phyloP scores from a whole-genome alignment of 1,284 basidiomycete species.

The Meira miltonrushii region DNA sequence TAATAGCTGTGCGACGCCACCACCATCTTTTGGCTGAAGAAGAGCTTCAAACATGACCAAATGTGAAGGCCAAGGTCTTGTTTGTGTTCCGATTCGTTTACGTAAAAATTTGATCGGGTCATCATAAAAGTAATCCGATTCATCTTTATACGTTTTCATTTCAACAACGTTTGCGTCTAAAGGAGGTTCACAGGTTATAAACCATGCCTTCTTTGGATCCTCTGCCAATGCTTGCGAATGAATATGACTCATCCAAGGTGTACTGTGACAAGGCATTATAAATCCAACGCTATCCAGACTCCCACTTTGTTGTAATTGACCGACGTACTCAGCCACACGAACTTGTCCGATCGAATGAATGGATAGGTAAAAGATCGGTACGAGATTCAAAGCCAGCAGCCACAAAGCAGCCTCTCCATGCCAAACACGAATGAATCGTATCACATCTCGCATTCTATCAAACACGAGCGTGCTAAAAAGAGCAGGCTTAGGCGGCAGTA shows the following conservation, averaged over 20 bases:
- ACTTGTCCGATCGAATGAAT: conserved; percentile 34
- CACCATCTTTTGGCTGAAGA: conserved; percentile 52
- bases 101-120: conserved; percentile 57
- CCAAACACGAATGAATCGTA: background rate
- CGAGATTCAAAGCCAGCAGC: background rate
- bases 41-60: conserved; percentile 74
- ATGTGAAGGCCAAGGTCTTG: conserved; percentile 68
- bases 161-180: background rate
- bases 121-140: conserved; percentile 75
- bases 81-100: background rate
- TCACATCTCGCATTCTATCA: background rate
- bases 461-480: background rate
- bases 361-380: conserved; percentile 7
- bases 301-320: conserved; percentile 16
- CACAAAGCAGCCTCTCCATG: background rate
- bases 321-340: conserved; percentile 21
- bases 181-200: conserved; percentile 81
- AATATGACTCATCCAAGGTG: conserved; percentile 84
- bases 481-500: background rate
- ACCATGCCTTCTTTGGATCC: conserved; percentile 61
- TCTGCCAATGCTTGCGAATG: conserved; percentile 55
- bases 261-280: conserved; percentile 97
- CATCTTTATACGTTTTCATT: conserved; percentile 63
- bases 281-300: conserved; percentile 64
- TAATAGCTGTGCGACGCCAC: conserved; percentile 58